These are phyloP conservation scores for Ustilago cynodontis DNA, from an alignment of 1,284 basidiomycete species.

Conservation along the genomic window DNA sequence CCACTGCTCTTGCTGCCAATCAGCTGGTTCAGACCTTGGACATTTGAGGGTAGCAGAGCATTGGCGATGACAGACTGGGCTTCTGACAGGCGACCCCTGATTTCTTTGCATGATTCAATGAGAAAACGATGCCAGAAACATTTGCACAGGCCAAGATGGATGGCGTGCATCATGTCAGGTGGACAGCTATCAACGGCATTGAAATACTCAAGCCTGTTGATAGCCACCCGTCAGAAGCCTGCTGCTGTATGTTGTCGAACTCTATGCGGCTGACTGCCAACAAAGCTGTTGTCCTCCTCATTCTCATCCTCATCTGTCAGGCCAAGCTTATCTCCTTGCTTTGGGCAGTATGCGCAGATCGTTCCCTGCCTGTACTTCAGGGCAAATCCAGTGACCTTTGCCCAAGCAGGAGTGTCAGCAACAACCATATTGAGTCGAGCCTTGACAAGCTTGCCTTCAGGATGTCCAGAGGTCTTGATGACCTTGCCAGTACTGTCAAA, in stretches of 20 bases:
- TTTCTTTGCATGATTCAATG: neutral
- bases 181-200: neutral
- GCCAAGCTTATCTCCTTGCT: neutral
- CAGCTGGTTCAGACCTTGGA: neutral
- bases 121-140: constrained; percentile 10
- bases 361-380: neutral
- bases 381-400: constrained; percentile 7
- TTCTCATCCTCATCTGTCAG: neutral
- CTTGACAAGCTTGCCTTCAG: neutral
- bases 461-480: neutral
- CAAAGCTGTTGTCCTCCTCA: neutral
- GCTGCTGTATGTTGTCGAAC: neutral
- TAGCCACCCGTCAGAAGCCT: too few species aligned
- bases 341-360: neutral
- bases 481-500: neutral
- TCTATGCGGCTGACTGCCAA: neutral
- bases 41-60: neutral
- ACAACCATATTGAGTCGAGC: constrained; percentile 5
- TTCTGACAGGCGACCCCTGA: neutral
- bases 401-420: constrained; percentile 4
- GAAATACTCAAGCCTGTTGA: constrained; percentile 12
- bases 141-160: constrained; percentile 21
- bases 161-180: constrained; percentile 11
- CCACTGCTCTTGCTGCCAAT: constrained; percentile 2
- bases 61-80: neutral